Evolutionary conservation across 2,329 filamentous ascomycete species (phyloP).

Genomic region (Metarhizium humberi): DNA sequence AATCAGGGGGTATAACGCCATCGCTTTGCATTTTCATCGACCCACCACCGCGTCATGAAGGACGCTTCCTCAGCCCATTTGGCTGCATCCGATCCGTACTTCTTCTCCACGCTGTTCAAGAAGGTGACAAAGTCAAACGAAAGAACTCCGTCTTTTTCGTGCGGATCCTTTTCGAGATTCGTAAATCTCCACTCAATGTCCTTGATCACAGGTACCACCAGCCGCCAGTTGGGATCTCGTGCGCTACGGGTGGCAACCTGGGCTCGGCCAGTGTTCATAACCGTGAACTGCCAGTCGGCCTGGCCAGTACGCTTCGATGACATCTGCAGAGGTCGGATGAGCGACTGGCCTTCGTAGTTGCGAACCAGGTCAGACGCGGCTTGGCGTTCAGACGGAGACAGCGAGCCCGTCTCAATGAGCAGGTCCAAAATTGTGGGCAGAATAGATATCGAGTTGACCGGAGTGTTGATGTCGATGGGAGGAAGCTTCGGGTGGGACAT

Average conservation of each 20-base stretch:
- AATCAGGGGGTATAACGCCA: conserved; percentile 17
- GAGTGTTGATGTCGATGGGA: conserved; percentile 19
- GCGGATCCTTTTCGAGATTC: conserved; percentile 17
- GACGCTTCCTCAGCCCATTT: conserved; percentile 23
- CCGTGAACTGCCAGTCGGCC: conserved; percentile 15
- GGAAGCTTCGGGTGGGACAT: conserved; percentile 25
- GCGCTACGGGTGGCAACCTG: conserved; percentile 13
- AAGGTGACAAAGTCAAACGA: conserved; percentile 17
- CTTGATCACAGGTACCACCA: conserved; percentile 15
- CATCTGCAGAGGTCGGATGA: conserved; percentile 20
- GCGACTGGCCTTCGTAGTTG: conserved; percentile 27
- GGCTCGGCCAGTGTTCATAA: conserved; percentile 17
- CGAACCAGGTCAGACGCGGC: conserved; percentile 20
- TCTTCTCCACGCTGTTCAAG: conserved; percentile 9
- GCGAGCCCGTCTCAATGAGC: conserved; percentile 22
- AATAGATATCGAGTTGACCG: conserved; percentile 22
- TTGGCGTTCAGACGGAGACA: conserved; percentile 14
- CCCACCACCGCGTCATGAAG: conserved; percentile 23
- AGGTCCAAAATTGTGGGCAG: conserved; percentile 26
- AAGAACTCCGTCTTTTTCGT: conserved; percentile 16
- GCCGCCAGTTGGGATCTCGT: conserved; percentile 11
- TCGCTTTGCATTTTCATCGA: conserved; percentile 24
- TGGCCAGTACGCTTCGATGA: conserved; percentile 11
- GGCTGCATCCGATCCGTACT: conserved; percentile 17
- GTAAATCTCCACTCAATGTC: conserved; percentile 23